Evolutionary conservation across 164 flowering plant genomes (phyloP), one percentile per base, ranked within the genome.

Genomic region (Vitis cinerea): DNA sequence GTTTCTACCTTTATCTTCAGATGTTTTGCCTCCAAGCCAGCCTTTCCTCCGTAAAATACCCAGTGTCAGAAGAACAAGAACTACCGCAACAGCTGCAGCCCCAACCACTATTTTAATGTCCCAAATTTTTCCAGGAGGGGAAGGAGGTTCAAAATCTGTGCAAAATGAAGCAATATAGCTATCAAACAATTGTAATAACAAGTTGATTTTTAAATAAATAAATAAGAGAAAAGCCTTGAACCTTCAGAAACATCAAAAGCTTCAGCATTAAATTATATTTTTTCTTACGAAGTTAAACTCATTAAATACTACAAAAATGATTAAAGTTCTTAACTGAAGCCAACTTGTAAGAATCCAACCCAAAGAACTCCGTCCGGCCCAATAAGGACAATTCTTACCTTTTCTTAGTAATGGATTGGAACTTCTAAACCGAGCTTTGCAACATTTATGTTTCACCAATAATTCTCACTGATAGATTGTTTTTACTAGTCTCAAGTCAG

Each of bases 91-190:
- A 75, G 78, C 80, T 12, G 70, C 74, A 59, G 62, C 50, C 49
- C 80, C 85, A 62, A 67, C 80, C 51, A 80, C 68, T 27, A 69
- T 9, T 16, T 44, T 50, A 8, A 66, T 27, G 30, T 67, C 16
- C 23, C 51, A 67, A 76, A 67, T 82, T 55, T 80, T 80, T 59
- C 63, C 56, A 57, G 63, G 49, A 50, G 37, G 30, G 49, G 81
- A 60, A 64, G 92, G 92, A 23, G 88, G 88, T 44, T 60, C 67
- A 44, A 88, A 91, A 67, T 91, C 97, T 91, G 83, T 63, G 17
- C 60, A 48, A 68, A 64, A 64, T 49, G 55, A 66, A 53, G 9
- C 15, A 14, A 1, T 37, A 44, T 59, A 14, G 44, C 27, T 56
- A 30, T 7, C 19, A 50, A 60, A 14, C 14, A 19, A 13, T 48